Evolutionary conservation across 192 early-diverging fungal genomes (phyloP).

Genomic region (Tieghemiomyces parasiticus): DNA sequence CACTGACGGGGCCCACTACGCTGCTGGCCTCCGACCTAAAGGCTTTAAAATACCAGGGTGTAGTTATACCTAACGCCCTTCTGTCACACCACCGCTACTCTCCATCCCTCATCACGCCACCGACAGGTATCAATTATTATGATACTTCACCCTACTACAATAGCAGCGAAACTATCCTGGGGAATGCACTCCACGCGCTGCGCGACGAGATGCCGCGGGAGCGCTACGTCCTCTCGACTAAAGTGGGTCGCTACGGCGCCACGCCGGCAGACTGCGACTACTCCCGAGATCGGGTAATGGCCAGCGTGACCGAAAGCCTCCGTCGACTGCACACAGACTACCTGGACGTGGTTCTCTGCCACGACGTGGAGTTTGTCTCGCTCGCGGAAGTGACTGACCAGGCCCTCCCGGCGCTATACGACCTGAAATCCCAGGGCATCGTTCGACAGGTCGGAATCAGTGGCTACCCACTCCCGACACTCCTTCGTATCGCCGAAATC

Average conservation of each 20-base stretch:
- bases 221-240: slow-evolving; percentile 50
- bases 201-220: slow-evolving; percentile 38
- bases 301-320: slow-evolving; percentile 44
- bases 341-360: slow-evolving; percentile 51
- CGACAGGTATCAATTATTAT: slow-evolving; percentile 41
- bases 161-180: slow-evolving; percentile 46
- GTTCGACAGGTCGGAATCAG: slow-evolving; percentile 53
- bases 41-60: background rate
- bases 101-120: background rate
- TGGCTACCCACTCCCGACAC: slow-evolving; percentile 47
- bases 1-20: background rate
- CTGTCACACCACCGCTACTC: background rate
- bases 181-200: slow-evolving; percentile 34
- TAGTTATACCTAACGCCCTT: background rate
- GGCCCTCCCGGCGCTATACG: slow-evolving; percentile 36
- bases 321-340: slow-evolving; percentile 41
- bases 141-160: slow-evolving; percentile 66
- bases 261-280: slow-evolving; percentile 47
- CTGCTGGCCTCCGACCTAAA: background rate
- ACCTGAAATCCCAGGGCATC: slow-evolving; percentile 31
- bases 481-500: slow-evolving; percentile 37
- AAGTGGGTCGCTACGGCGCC: slow-evolving; percentile 58
- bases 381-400: slow-evolving; percentile 32
- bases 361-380: slow-evolving; percentile 67
- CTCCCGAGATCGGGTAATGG: slow-evolving; percentile 25